phyloP scores from a whole-genome alignment of 2,329 filamentous ascomycete genomes.

The Biscogniauxia marginata region DNA sequence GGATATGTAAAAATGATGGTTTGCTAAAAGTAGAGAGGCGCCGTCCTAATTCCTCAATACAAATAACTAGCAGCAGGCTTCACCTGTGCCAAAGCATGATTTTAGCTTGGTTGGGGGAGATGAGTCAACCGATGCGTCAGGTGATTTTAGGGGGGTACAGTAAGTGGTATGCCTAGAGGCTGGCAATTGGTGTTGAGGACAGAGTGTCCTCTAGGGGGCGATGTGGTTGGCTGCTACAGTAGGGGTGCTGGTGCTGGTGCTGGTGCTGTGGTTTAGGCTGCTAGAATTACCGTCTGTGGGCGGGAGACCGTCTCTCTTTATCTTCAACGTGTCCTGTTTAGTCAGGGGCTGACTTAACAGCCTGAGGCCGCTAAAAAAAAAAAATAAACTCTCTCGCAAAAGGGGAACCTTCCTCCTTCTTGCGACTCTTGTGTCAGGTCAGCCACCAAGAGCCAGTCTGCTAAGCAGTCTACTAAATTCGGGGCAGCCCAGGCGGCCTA shows the following conservation, averaged over 20 bases:
- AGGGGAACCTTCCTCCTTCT: neutral
- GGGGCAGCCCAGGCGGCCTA: neutral
- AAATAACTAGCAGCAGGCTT: constrained; percentile 29
- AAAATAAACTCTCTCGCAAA: neutral
- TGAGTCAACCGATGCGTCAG: constrained; percentile 9
- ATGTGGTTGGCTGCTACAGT: neutral
- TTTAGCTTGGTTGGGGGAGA: constrained; percentile 14
- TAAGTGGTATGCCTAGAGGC: too few species aligned
- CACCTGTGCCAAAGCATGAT: constrained; percentile 23
- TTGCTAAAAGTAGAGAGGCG: constrained; percentile 34
- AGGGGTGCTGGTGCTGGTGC: neutral
- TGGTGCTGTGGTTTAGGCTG: neutral
- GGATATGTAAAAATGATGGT: constrained; percentile 9
- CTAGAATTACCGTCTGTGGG: neutral
- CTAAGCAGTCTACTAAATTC: neutral
- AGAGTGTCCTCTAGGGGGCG: constrained; percentile 21
- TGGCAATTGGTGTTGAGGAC: constrained; percentile 15
- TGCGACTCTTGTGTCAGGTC: neutral
- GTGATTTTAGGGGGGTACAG: constrained; percentile 2
- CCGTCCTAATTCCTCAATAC: constrained; percentile 40
- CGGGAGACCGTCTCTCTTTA: neutral
- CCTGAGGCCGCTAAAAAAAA: neutral
- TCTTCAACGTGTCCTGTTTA: neutral
- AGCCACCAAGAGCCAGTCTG: neutral
- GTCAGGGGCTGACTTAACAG: neutral